A percentile compares a stretch with the other conserved stretches of the same genome.
Evolutionary conservation across 2,329 filamentous ascomycete species (phyloP).

Genomic region (Stylonectria norvegica): DNA sequence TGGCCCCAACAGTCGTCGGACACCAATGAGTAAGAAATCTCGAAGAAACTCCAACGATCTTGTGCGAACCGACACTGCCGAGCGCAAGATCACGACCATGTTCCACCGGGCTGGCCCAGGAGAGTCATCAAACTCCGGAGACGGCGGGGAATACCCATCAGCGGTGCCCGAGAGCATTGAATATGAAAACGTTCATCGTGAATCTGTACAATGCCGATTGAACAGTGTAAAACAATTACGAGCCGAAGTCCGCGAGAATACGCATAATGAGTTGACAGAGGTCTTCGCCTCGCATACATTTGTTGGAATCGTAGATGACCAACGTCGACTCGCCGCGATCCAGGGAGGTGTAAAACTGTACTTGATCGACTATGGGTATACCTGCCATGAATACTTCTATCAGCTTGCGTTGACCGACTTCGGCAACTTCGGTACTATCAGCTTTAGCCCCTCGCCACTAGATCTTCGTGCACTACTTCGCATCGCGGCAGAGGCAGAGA

Average conservation of each 20-base stretch:
- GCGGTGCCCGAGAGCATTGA: slow-evolving; percentile 50
- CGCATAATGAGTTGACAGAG: slow-evolving; percentile 83
- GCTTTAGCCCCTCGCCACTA: slow-evolving; percentile 73
- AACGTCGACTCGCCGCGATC: slow-evolving; percentile 82
- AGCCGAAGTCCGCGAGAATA: slow-evolving; percentile 71
- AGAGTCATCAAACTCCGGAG: slow-evolving; percentile 16
- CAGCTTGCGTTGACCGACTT: slow-evolving; percentile 94
- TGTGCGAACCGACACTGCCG: slow-evolving; percentile 81
- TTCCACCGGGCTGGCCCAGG: slow-evolving; percentile 54
- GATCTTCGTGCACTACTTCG: slow-evolving; percentile 66
- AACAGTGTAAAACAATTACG: slow-evolving; percentile 85
- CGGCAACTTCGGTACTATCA: slow-evolving; percentile 85
- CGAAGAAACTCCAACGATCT: slow-evolving; percentile 65
- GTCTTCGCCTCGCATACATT: slow-evolving; percentile 87
- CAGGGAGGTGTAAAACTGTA: slow-evolving; percentile 91
- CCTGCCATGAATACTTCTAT: slow-evolving; percentile 89
- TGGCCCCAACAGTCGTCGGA: slow-evolving; percentile 31
- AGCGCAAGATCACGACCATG: slow-evolving; percentile 97
- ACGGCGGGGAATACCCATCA: slow-evolving; percentile 33
- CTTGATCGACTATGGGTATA: slow-evolving; percentile 86
- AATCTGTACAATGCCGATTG: slow-evolving; percentile 67
- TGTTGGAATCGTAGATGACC: slow-evolving; percentile 87
- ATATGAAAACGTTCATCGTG: slow-evolving; percentile 70
- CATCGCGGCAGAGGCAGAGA: slow-evolving; percentile 71
- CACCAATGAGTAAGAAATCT: slow-evolving; percentile 36